Conservation (phyloP, 306 rosid species). For the Pterocarpus macrocarpus region DNA sequence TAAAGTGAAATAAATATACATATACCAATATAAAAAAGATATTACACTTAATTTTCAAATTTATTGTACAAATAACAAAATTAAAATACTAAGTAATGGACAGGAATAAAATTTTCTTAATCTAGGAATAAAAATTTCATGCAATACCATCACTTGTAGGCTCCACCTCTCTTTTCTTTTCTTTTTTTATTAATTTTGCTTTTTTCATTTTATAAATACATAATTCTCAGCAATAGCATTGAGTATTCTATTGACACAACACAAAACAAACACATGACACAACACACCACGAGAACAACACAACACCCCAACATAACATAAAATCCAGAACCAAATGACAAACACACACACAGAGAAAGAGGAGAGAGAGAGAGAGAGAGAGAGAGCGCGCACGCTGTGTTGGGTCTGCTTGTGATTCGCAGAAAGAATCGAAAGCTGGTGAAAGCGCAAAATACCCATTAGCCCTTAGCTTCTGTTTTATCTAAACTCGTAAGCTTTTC, state of each 20-base stretch:
- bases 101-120: no score
- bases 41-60: no score
- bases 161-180: slow-evolving; percentile 26
- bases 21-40: no score
- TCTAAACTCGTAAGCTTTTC: slow-evolving; percentile 61
- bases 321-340: slow-evolving; percentile 52
- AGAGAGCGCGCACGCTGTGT: not conserved
- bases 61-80: no score
- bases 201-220: slow-evolving; percentile 17
- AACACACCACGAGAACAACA: slow-evolving; percentile 35
- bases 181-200: not conserved
- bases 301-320: slow-evolving; percentile 13
- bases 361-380: not conserved
- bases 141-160: slow-evolving; percentile 1
- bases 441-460: slow-evolving; percentile 17
- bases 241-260: slow-evolving; percentile 36
- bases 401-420: slow-evolving; percentile 21
- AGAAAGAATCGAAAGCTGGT: not conserved
- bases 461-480: slow-evolving; percentile 25
- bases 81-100: no score
- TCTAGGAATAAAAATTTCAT: no score
- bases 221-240: slow-evolving; percentile 28
- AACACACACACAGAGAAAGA: not conserved
- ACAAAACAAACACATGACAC: slow-evolving; percentile 36
- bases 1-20: no score